These are phyloP conservation scores for Chlorella vulgaris DNA, from an alignment of 139 green algal genomes.

Conservation along the genomic window DNA sequence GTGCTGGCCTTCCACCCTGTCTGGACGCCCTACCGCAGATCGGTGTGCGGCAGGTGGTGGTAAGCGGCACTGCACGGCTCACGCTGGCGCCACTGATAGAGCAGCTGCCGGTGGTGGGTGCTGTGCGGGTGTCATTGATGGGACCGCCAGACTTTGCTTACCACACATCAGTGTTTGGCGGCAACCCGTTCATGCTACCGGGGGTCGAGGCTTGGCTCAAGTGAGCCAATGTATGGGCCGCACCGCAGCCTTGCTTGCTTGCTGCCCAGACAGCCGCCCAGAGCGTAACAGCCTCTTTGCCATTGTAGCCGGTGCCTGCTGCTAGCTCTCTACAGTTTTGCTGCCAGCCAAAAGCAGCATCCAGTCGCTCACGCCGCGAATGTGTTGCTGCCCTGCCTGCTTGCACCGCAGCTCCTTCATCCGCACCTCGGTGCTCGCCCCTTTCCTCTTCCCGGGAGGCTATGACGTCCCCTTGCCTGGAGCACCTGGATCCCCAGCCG, in stretches of 20 bases:
- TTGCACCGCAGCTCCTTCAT: constrained; percentile 34
- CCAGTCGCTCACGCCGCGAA: no score
- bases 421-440: constrained; percentile 2
- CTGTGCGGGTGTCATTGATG: background rate
- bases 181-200: constrained; percentile 17
- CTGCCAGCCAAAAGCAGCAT: no score
- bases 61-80: constrained; percentile 19
- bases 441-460: constrained; percentile 16
- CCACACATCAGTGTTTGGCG: background rate
- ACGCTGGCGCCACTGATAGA: constrained; percentile 12
- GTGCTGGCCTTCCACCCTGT: no score
- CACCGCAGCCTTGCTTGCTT: no score
- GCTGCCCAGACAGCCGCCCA: no score
- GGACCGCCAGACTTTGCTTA: constrained; percentile 13
- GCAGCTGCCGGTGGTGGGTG: constrained; percentile 19
- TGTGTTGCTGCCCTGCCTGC: no score
- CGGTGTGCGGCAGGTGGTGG: background rate
- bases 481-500: background rate
- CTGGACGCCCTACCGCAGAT: constrained; percentile 11
- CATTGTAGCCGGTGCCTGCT: no score
- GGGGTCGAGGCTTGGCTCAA: constrained; percentile 30
- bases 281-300: no score
- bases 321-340: background rate
- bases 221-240: background rate
- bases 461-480: constrained; percentile 5